Evolutionary conservation across 2,329 filamentous ascomycete species (phyloP), one percentile per base, ranked within the genome.

Genomic region (Penicillium occitanis): DNA sequence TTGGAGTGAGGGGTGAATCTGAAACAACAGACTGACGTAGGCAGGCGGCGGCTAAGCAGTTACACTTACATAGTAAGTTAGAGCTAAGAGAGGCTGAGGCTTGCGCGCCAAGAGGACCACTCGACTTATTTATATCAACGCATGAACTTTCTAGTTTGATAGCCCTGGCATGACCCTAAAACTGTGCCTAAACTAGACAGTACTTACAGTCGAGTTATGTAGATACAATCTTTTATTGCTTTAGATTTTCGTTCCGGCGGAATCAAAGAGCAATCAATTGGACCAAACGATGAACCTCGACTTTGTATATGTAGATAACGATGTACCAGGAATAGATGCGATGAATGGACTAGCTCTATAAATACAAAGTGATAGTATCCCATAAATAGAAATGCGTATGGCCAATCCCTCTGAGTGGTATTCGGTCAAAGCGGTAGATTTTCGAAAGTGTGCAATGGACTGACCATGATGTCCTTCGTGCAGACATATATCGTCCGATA

Each of bases 21-120:
- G 66, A 67, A 67, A 67, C 66, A 67, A 58, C 61, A 65, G 61
- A 67, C 61, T 65, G 63, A 64, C 66, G 63, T 67, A 64, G 66
- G 57, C 51, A 25, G 30, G 64, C 57, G 63, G 40, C 53, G 42
- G 35, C 13, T 37, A 57, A 37, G 37, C 22, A 33, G 30, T 33
- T 33, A 8, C 30, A 33, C 30, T 33, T 33, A 19, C 19, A 19
- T 19, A 19, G 19, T 19, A 8, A 8, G 30, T 33, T 33, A 33
- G 30, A 33, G 30, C 30, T 33, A 37, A 19, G 19, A 57, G 30
- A 57, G 53, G 28, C 35, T 46, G 57, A n/a, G 35, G 42, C 30
- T 67, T 51, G 65, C 59, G 48, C 53, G 64, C 64, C 63, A 61
- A 65, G 57, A 35, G 51, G 7, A 33, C 50, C 50, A 53, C 50